phyloP scores from a whole-genome alignment of 768 basidiomycete species.

The Termitomyces sp. region DNA sequence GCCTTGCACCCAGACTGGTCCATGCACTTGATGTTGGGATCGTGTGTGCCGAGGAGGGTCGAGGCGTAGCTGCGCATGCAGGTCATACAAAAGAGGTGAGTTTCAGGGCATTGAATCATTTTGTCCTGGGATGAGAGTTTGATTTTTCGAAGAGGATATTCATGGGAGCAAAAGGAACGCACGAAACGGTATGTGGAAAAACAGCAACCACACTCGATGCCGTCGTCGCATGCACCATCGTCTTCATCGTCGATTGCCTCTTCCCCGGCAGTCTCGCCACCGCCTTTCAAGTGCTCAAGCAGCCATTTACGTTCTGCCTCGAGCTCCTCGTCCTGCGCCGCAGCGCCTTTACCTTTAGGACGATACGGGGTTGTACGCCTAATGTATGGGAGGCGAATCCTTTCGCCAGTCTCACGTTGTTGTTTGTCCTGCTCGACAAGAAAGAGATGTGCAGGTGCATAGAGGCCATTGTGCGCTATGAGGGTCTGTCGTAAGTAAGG shows the following conservation, averaged over 20 bases:
- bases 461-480: conserved; percentile 40
- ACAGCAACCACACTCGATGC: conserved; percentile 89
- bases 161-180: conserved; percentile 27
- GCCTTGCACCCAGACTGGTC: conserved; percentile 72
- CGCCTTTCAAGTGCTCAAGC: conserved; percentile 24
- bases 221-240: conserved; percentile 40
- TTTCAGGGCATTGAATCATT: conserved; percentile 88
- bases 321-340: conserved; percentile 42
- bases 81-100: conserved; percentile 79
- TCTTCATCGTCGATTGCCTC: conserved; percentile 26
- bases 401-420: conserved; percentile 14
- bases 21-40: conserved; percentile 73
- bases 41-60: conserved; percentile 62
- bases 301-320: conserved; percentile 47
- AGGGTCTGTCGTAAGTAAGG: conserved; percentile 50
- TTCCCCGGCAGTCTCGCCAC: conserved; percentile 18
- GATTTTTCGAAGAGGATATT: conserved; percentile 1
- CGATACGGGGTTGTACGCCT: conserved; percentile 29
- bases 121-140: conserved; percentile 49
- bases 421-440: conserved; percentile 33
- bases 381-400: conserved; percentile 33
- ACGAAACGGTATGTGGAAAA: conserved; percentile 74
- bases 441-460: conserved; percentile 63
- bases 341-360: conserved; percentile 26
- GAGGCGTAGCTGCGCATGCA: conserved; percentile 73